These are phyloP conservation scores for Mucor sp. DNA, from an alignment of 371 early-diverging fungal genomes.

Conservation along the genomic window DNA sequence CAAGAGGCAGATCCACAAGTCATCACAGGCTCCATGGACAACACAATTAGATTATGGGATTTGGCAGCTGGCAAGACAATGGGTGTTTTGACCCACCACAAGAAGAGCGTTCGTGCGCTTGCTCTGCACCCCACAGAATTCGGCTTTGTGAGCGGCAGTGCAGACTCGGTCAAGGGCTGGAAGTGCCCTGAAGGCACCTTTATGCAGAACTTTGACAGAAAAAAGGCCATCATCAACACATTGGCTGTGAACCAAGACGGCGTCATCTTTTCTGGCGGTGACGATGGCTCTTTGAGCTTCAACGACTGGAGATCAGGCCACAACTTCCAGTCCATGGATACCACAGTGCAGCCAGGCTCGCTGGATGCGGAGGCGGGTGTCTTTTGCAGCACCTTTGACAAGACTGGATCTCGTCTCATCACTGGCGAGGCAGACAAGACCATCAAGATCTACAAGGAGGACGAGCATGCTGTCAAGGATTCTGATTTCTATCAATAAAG, in stretches of 20 bases:
- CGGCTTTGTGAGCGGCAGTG: conserved; percentile 90
- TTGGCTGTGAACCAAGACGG: conserved; percentile 87
- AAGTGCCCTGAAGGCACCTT: conserved; percentile 93
- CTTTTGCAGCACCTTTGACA: conserved; percentile 94
- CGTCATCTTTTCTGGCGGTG: conserved; percentile 94
- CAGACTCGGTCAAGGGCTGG: conserved; percentile 96
- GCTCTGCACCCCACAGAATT: conserved; percentile 92
- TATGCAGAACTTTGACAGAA: conserved; percentile 90
- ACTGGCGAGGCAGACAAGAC: conserved; percentile 99
- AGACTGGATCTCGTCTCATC: conserved; percentile 90
- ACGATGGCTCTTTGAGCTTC: conserved; percentile 94
- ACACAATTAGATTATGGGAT: conserved; percentile 94
- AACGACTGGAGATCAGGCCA: conserved; percentile 97
- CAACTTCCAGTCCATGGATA: conserved; percentile 88
- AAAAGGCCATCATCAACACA: conserved; percentile 89
- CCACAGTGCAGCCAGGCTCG: conserved; percentile 94
- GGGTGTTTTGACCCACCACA: conserved; percentile 95
- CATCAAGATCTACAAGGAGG: conserved; percentile 96
- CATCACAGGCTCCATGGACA: conserved; percentile 92
- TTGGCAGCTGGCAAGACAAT: conserved; percentile 95
- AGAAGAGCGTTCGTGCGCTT: conserved; percentile 92
- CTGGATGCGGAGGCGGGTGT: conserved; percentile 95
- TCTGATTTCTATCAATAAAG: conserved; percentile 37
- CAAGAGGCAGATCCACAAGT: conserved; percentile 97
- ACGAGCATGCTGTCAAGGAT: conserved; percentile 62